Evolutionary conservation across 1,284 basidiomycete genomes (phyloP).

Genomic region (Xerocomus nothofagi): DNA sequence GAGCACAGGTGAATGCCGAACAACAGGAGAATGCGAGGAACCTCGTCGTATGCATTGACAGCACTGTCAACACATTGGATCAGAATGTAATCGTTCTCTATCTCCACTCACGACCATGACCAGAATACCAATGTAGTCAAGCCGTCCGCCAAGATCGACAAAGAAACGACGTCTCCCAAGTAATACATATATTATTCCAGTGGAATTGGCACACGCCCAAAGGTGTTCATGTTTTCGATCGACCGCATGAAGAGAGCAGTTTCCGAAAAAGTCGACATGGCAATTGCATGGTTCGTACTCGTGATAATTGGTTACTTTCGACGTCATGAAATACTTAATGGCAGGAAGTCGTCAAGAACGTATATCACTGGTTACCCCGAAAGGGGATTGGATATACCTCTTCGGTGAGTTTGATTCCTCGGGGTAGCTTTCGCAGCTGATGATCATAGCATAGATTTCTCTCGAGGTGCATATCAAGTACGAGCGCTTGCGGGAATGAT

Average conservation of each 20-base stretch:
- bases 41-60: slow-evolving; percentile 33
- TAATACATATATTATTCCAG: slow-evolving; percentile 40
- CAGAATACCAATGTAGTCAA: slow-evolving; percentile 41
- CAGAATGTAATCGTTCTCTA: slow-evolving; percentile 17
- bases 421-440: not conserved
- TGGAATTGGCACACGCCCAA: slow-evolving; percentile 39
- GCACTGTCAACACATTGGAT: slow-evolving; percentile 32
- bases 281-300: slow-evolving; percentile 26
- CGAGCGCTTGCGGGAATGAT: slow-evolving; percentile 45
- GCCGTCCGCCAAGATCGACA: slow-evolving; percentile 31
- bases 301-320: not conserved
- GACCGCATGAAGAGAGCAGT: slow-evolving; percentile 22
- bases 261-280: slow-evolving; percentile 28
- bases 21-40: slow-evolving; percentile 20
- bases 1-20: slow-evolving; percentile 12
- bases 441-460: slow-evolving; percentile 37
- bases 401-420: slow-evolving; percentile 35
- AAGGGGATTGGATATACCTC: slow-evolving; percentile 43
- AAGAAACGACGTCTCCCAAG: slow-evolving; percentile 10
- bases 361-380: slow-evolving; percentile 43
- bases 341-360: slow-evolving; percentile 33
- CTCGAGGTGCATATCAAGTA: slow-evolving; percentile 48
- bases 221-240: slow-evolving; percentile 19
- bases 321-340: not conserved
- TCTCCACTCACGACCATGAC: slow-evolving; percentile 8